Conservation (phyloP, 192 early-diverging fungal species). For the Entomortierella parvispora region DNA sequence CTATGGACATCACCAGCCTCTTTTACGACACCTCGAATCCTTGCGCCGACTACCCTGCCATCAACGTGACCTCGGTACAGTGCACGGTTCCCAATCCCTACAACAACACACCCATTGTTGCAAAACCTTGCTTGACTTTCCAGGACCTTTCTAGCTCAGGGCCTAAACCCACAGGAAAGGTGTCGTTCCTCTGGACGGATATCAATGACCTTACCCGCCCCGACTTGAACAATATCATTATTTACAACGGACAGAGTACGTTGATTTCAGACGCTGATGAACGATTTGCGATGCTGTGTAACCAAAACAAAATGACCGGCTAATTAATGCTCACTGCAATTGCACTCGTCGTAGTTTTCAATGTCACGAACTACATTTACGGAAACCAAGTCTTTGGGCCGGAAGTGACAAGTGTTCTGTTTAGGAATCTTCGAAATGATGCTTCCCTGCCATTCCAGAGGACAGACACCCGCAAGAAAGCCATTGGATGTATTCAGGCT, state of each 20-base stretch:
- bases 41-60: slow-evolving; percentile 6
- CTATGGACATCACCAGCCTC: slow-evolving; percentile 19
- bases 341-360: slow-evolving; percentile 44
- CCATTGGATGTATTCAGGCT: slow-evolving; percentile 12
- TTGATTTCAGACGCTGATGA: not conserved
- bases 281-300: too few species aligned
- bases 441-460: slow-evolving; percentile 27
- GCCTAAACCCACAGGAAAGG: not conserved
- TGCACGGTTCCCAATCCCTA: slow-evolving; percentile 26
- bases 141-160: slow-evolving; percentile 1
- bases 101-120: slow-evolving; percentile 19
- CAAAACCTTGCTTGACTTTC: slow-evolving; percentile 29
- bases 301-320: too few species aligned
- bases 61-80: slow-evolving; percentile 14
- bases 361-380: slow-evolving; percentile 16
- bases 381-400: slow-evolving; percentile 8
- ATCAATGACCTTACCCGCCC: slow-evolving; percentile 1
- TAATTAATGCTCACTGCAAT: too few species aligned
- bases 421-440: slow-evolving; percentile 11
- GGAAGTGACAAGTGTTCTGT: slow-evolving; percentile 14
- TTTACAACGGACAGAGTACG: slow-evolving; percentile 44
- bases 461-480: slow-evolving; percentile 21
- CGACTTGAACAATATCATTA: slow-evolving; percentile 21
- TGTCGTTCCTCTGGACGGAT: slow-evolving; percentile 46
- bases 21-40: slow-evolving; percentile 31